Percentiles rank a stretch among this genome's conserved stretches.
Evolutionary conservation across 2,329 filamentous ascomycete genomes (phyloP).

Genomic region (Talaromyces sp.): DNA sequence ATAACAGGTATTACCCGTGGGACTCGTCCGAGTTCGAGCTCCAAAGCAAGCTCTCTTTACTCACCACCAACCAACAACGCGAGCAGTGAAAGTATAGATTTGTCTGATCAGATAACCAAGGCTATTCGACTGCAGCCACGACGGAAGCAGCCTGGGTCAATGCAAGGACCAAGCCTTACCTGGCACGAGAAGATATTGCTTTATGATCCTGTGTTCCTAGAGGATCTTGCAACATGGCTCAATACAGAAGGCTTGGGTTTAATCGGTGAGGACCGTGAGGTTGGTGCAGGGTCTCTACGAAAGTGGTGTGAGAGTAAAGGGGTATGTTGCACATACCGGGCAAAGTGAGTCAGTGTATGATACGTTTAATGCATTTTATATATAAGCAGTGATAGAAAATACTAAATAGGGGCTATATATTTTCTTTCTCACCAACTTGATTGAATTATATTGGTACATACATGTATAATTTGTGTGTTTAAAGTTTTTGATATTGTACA

Average conservation of each 20-base stretch:
- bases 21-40: slow-evolving; percentile 5
- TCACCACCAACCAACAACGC: not conserved
- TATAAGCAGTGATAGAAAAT: not conserved
- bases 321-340: slow-evolving; percentile 61
- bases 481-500: not conserved
- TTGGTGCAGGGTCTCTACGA: slow-evolving; percentile 65
- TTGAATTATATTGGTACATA: not conserved
- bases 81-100: slow-evolving; percentile 23
- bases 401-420: not conserved
- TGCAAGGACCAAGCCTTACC: slow-evolving; percentile 40
- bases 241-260: slow-evolving; percentile 65
- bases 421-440: not conserved
- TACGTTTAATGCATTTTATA: not conserved
- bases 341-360: not conserved
- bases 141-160: slow-evolving; percentile 24
- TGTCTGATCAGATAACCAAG: slow-evolving; percentile 47
- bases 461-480: not conserved
- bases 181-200: slow-evolving; percentile 94
- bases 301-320: slow-evolving; percentile 86
- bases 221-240: slow-evolving; percentile 79
- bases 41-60: slow-evolving; percentile 3
- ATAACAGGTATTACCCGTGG: not conserved
- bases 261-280: slow-evolving; percentile 62
- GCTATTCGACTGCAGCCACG: slow-evolving; percentile 43
- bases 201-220: slow-evolving; percentile 84